Conservation (phyloP, 179 eudicot species). For the Silene vulgaris region DNA sequence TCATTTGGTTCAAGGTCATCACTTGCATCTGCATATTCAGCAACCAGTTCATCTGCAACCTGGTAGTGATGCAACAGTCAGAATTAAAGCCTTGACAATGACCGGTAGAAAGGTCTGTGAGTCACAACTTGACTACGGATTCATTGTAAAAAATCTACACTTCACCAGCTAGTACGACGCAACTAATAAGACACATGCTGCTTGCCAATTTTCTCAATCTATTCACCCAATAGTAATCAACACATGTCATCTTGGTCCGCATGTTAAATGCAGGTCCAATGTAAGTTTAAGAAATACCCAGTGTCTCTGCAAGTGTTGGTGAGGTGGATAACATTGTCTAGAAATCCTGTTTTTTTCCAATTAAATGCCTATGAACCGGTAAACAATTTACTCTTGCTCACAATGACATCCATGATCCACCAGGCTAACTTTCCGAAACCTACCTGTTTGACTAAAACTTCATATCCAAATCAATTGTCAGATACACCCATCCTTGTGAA, state of each 20-base stretch:
- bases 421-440: background rate
- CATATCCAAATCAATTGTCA: background rate
- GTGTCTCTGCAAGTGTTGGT: background rate
- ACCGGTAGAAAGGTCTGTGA: background rate
- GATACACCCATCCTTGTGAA: background rate
- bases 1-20: slow-evolving; percentile 44
- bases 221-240: too few relatives aligned
- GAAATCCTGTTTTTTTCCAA: background rate
- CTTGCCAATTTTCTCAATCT: background rate
- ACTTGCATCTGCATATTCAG: slow-evolving; percentile 77
- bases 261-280: background rate
- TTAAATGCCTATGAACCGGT: background rate
- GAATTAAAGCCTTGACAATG: slow-evolving; percentile 2
- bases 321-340: background rate
- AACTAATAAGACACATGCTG: background rate
- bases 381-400: background rate
- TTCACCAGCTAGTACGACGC: background rate
- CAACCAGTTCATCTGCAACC: slow-evolving; percentile 97
- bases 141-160: background rate
- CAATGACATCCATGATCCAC: background rate
- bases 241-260: too few relatives aligned
- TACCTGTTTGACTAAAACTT: background rate
- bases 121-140: background rate
- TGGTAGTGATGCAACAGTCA: slow-evolving; percentile 27
- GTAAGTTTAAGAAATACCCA: too few relatives aligned